These are phyloP conservation scores for Fonsecaea nubica DNA, from an alignment of 2,329 filamentous ascomycete species.

Conservation along the genomic window DNA sequence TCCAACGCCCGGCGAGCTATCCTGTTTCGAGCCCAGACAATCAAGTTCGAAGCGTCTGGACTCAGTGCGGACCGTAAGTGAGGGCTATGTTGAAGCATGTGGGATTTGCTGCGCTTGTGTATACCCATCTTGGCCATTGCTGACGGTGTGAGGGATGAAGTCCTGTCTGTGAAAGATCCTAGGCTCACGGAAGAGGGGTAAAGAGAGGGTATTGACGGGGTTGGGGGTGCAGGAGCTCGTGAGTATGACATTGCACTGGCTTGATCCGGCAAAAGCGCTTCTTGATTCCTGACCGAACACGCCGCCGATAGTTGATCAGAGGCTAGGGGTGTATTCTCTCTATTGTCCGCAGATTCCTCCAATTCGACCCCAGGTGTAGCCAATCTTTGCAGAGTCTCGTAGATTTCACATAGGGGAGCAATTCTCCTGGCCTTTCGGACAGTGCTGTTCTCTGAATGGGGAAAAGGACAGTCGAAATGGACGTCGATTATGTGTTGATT, in stretches of 20 bases:
- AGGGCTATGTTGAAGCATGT: neutral
- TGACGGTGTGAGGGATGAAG: neutral
- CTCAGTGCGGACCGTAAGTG: slow-evolving; percentile 6
- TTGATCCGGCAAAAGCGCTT: neutral
- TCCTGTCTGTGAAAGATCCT: neutral
- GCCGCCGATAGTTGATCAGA: neutral
- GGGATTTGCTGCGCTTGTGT: slow-evolving; percentile 5
- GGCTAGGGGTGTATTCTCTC: neutral
- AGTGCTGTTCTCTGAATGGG: neutral
- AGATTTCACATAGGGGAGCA: slow-evolving; percentile 6
- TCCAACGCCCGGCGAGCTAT: neutral
- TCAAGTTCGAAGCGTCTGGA: slow-evolving; percentile 13
- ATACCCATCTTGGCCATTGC: neutral
- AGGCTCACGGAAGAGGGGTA: neutral
- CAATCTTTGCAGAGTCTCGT: neutral
- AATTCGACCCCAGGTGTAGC: neutral
- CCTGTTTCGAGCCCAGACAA: slow-evolving; percentile 13
- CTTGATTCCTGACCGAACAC: neutral
- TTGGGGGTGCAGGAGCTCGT: neutral
- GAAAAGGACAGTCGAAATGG: slow-evolving; percentile 6
- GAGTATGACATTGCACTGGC: neutral
- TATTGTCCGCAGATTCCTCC: neutral
- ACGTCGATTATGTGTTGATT: neutral
- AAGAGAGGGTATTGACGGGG: neutral
- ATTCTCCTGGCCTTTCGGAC: slow-evolving; percentile 8